Conservation (phyloP, 305 asterid species). For the Salvia sclarea region DNA sequence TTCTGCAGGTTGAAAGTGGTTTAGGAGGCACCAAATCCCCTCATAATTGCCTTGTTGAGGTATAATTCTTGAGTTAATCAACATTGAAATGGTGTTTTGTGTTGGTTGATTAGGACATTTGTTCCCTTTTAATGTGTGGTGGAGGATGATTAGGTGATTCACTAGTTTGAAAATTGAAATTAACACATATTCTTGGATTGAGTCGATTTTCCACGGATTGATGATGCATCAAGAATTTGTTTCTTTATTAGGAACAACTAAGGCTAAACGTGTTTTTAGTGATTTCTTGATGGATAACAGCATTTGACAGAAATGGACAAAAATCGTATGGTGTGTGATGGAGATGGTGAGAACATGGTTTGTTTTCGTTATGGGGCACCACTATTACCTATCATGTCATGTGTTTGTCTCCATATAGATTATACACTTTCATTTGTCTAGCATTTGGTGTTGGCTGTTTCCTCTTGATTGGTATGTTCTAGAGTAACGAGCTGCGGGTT, state of each 20-base stretch:
- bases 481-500: background rate
- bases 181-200: background rate
- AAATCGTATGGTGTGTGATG: slow-evolving; percentile 36
- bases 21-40: slow-evolving; percentile 45
- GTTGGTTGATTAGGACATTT: slow-evolving; percentile 8
- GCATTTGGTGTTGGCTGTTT: slow-evolving; percentile 1
- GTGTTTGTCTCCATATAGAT: slow-evolving; percentile 41
- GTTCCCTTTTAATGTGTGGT: background rate
- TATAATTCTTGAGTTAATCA: slow-evolving; percentile 31
- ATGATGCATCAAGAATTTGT: slow-evolving; percentile 8
- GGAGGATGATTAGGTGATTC: background rate
- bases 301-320: slow-evolving; percentile 53
- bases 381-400: slow-evolving; percentile 51
- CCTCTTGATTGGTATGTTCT: slow-evolving; percentile 18
- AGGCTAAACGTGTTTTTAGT: slow-evolving; percentile 27
- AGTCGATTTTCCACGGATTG: background rate
- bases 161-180: background rate
- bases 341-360: slow-evolving; percentile 54
- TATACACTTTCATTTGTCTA: slow-evolving; percentile 31
- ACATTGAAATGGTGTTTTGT: slow-evolving; percentile 1
- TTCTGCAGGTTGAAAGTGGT: slow-evolving; percentile 43
- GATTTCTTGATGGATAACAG: slow-evolving; percentile 26
- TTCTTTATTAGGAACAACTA: slow-evolving; percentile 1
- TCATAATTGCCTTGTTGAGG: slow-evolving; percentile 65
- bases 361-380: slow-evolving; percentile 55